These are phyloP conservation scores for Inonotus hispidus DNA, from an alignment of 1,284 basidiomycete species.

Conservation along the genomic window DNA sequence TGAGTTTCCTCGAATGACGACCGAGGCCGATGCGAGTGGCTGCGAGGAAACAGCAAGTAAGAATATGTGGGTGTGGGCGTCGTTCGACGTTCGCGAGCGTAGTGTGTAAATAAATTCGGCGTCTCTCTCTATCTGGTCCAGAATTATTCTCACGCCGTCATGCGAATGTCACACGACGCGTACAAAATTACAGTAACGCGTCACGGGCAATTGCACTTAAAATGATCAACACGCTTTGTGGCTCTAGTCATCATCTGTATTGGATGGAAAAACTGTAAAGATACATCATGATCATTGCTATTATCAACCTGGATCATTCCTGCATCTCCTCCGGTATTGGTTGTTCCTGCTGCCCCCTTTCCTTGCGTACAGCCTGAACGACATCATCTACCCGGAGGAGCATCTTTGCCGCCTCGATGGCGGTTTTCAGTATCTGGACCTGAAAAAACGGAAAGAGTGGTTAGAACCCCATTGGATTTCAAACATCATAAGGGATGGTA, in stretches of 20 bases:
- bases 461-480: neutral
- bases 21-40: neutral
- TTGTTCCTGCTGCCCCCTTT: conserved; percentile 45
- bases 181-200: neutral
- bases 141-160: neutral
- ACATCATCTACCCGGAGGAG: conserved; percentile 94
- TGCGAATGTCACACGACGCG: neutral
- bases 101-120: too few relatives aligned
- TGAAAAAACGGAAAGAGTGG: conserved; percentile 24
- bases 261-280: too few relatives aligned
- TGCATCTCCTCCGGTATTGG: conserved; percentile 53
- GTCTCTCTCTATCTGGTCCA: neutral
- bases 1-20: too few relatives aligned
- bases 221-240: neutral
- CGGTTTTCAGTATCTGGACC: conserved; percentile 97
- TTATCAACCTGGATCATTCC: conserved; percentile 18
- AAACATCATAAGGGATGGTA: conserved; percentile 22
- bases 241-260: too few relatives aligned
- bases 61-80: too few relatives aligned
- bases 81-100: too few relatives aligned
- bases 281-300: neutral
- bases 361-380: conserved; percentile 78
- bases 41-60: neutral
- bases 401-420: conserved; percentile 92
- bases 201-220: neutral